Base-by-base conservation (phyloP, 2,329 filamentous ascomycete species). In the Coniosporium tulheliwenetii region DNA sequence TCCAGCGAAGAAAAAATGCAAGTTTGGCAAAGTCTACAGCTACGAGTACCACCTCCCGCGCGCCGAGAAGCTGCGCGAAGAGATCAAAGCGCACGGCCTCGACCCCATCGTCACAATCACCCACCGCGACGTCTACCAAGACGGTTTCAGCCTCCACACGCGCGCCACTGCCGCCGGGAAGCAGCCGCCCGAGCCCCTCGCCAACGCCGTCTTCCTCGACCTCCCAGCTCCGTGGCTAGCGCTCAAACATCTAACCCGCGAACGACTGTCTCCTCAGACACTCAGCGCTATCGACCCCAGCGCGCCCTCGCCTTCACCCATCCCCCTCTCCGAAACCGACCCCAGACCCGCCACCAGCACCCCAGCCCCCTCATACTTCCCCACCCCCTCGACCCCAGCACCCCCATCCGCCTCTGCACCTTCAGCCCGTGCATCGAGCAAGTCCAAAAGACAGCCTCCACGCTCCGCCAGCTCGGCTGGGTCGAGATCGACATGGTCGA, bases 351-450 rank as follows among this genome's bases (percentile, higher is more conserved):
- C 32, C 32, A 3, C 13, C 3, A 3, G 40, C 35, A 37, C 41
- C 8, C 35, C 43, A 4, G 9, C 46, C 7, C 16, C 45, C 10
- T 33, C 8, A 3, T 7, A 47, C 46, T 13, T 48, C 52, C 16
- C 58, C 58, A 70, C 71, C 1, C 69, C 0, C 69, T 96, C 9
- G 79, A 91, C 48, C 77, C 84, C 0, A 69, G 71, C n/a, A 71
- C 74, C 35, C 72, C 81, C 5, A 75, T 80, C 1, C 73, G 91
- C 54, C 73, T 98, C 41, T 98, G 91, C 65, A 93, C 86, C 1
- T 98, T 98, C 63, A 93, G 83, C 1, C 91, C 91, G 0, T 98
- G 91, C 60, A 93, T 98, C 48, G 91, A 98, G 62, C 91, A 98
- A 64, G 89, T 93, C 15, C 85, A 82, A 40, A 76, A 79, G 42